Percentiles rank a stretch among this genome's conserved stretches.
Evolutionary conservation across 163 green algal species (phyloP).

Genomic region (Coccomyxa subellipsoidea): DNA sequence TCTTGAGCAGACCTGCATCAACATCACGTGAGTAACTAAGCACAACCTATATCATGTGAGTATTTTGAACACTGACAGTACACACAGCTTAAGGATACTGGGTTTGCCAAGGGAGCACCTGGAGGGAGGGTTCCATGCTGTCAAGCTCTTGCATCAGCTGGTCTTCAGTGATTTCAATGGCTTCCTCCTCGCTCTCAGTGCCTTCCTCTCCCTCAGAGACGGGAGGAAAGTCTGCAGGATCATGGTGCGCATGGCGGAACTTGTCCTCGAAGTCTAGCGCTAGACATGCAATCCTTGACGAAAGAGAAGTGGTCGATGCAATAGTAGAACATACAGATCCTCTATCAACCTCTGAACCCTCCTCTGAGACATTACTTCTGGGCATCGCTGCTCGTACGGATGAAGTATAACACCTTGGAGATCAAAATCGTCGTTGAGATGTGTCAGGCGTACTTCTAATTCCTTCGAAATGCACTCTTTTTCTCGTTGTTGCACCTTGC

Average conservation of each 20-base stretch:
- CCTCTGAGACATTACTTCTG: neutral
- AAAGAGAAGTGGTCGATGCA: conserved; percentile 35
- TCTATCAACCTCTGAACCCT: conserved; percentile 6
- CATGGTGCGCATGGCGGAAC: neutral
- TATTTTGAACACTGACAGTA: too few species aligned
- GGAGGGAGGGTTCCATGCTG: conserved; percentile 25
- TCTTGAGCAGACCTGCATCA: conserved; percentile 43
- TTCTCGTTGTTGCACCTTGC: too few species aligned
- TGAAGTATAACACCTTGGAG: too few species aligned
- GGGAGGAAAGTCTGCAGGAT: neutral
- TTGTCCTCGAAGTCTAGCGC: conserved; percentile 38
- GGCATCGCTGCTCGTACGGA: neutral
- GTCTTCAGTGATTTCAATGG: conserved; percentile 11
- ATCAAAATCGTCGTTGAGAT: too few species aligned
- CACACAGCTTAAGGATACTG: neutral
- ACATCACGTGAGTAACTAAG: neutral
- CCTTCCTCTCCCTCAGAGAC: conserved; percentile 11
- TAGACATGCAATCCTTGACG: conserved; percentile 35
- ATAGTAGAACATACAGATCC: conserved; percentile 18
- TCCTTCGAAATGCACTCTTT: too few species aligned
- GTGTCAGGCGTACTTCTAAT: too few species aligned
- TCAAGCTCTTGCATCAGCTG: conserved; percentile 32
- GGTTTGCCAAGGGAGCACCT: neutral
- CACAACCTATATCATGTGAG: too few species aligned
- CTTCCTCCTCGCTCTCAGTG: conserved; percentile 5